Evolutionary conservation across 495 filamentous ascomycete genomes (phyloP), one percentile per base, ranked within the genome.

Genomic region (Neurospora cerealis): DNA sequence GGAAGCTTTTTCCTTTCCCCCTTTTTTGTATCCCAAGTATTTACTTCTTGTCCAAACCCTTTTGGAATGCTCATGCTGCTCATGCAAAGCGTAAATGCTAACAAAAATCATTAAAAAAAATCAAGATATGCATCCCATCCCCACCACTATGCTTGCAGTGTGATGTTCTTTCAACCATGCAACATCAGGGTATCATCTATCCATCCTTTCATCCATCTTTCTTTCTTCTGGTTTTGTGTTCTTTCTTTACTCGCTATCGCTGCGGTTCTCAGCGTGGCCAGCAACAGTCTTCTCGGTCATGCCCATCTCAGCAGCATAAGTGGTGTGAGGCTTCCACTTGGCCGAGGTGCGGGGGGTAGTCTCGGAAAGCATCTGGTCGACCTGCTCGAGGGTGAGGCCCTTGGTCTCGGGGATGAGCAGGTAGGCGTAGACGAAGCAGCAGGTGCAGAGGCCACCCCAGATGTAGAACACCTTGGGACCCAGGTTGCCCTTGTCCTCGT

Each of bases 351-450:
- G 80, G 10, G 93, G 89, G 3, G 86, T 91, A 5, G 88, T 87
- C 85, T 95, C 92, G 78, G 92, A 90, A 83, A 96, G 86, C 93
- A 95, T 94, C 83, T 89, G 88, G 84, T 95, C 93, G 77, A 96
- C 91, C 80, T 96, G 93, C 84, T 96, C 93, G 44, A 95, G 91
- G 10, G 92, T 91, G n/a, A 96, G 85, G 73, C 92, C 93, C 89
- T 94, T 95, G 80, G 92, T 95, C 87, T 95, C 93, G 46, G 91
- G 91, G 69, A 95, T 85, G 48, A 94, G 87, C 86, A 93, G 90
- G 86, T 91, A 95, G 71, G 91, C 87, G 83, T 89, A 94, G 78
- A 92, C 73, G 77, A 93, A 86, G 78, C 87, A 89, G 77, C 82
- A 72, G 73, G 84, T 80, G 85, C 91, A 93, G 66, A 93, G 88